Percentiles rank a stretch among this genome's conserved stretches.
phyloP scores from a whole-genome alignment of 129 eudicot genomes.

The Chrysanthemum seticuspe region DNA sequence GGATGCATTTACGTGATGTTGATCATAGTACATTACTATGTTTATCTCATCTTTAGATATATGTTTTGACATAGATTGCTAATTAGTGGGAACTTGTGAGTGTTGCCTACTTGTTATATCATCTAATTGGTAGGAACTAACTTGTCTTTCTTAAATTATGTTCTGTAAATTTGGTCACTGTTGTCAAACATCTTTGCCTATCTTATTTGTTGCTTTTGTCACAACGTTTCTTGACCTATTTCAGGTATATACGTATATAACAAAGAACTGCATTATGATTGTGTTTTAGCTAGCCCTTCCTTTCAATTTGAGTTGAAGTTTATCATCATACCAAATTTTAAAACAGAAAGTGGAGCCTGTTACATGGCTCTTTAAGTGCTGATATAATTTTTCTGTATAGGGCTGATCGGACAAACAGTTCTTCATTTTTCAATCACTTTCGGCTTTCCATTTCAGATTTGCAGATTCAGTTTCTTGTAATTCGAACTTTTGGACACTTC shows the following conservation, averaged over 20 bases:
- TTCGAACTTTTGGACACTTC: not conserved
- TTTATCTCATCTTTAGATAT: too few relatives aligned
- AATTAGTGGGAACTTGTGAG: too few relatives aligned
- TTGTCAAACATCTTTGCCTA: not conserved
- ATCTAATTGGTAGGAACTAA: not conserved
- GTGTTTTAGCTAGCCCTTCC: not conserved
- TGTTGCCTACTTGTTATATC: too few relatives aligned
- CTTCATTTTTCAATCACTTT: not conserved
- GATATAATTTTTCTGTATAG: not conserved
- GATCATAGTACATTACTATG: too few relatives aligned
- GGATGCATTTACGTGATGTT: too few relatives aligned
- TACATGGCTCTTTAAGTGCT: conserved; percentile 8
- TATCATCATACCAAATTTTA: not conserved
- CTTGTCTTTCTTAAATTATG: conserved; percentile 5
- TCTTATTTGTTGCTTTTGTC: not conserved
- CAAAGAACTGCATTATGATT: not conserved
- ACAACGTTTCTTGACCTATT: not conserved
- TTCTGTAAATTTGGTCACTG: not conserved
- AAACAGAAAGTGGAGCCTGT: not conserved
- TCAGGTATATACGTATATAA: not conserved
- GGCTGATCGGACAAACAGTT: not conserved
- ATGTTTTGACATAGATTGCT: too few relatives aligned
- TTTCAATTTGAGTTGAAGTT: not conserved
- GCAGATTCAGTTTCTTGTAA: not conserved
- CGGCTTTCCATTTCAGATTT: not conserved